Conservation (phyloP, 2,329 filamentous ascomycete species). For the Trichoderma atroviride region DNA sequence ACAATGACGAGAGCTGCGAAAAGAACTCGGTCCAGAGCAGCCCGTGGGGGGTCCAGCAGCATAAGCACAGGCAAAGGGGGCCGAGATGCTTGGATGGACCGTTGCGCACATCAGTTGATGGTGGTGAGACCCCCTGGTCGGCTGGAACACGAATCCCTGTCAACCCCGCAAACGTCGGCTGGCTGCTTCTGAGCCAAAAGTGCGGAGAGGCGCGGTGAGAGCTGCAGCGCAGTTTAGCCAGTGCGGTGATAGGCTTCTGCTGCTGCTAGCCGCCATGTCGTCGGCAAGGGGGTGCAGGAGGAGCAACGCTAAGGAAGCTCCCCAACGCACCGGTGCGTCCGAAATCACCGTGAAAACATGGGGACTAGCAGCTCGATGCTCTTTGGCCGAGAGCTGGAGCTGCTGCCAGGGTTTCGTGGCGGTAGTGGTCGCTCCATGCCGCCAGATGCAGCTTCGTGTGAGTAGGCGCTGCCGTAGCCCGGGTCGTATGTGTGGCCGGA, state of each 20-base stretch:
- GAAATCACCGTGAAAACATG: slow-evolving; percentile 52
- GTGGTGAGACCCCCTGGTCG: slow-evolving; percentile 17
- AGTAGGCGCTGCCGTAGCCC: slow-evolving; percentile 42
- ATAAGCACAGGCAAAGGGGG: neutral
- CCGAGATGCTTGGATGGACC: slow-evolving; percentile 1
- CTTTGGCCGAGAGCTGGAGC: slow-evolving; percentile 61
- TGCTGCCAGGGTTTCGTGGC: slow-evolving; percentile 55
- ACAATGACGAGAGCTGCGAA: neutral
- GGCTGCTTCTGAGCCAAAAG: slow-evolving; percentile 17
- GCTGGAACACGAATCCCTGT: slow-evolving; percentile 29
- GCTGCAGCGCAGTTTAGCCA: slow-evolving; percentile 9
- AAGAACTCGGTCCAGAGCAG: neutral
- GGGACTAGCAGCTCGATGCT: slow-evolving; percentile 67
- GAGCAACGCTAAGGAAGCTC: slow-evolving; percentile 2
- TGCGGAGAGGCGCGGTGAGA: slow-evolving; percentile 25
- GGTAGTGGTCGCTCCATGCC: slow-evolving; percentile 60
- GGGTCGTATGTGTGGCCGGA: slow-evolving; percentile 53
- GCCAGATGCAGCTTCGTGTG: slow-evolving; percentile 34
- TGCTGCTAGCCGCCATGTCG: slow-evolving; percentile 17
- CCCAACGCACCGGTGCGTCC: slow-evolving; percentile 12
- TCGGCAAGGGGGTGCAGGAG: slow-evolving; percentile 6
- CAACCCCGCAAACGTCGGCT: slow-evolving; percentile 34
- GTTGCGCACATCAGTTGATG: slow-evolving; percentile 2
- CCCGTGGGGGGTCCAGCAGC: neutral
- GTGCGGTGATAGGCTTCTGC: slow-evolving; percentile 21